Evolutionary conservation across 345 rosid genomes (phyloP), one percentile per base, ranked within the genome.

Genomic region (Corchorus capsularis): DNA sequence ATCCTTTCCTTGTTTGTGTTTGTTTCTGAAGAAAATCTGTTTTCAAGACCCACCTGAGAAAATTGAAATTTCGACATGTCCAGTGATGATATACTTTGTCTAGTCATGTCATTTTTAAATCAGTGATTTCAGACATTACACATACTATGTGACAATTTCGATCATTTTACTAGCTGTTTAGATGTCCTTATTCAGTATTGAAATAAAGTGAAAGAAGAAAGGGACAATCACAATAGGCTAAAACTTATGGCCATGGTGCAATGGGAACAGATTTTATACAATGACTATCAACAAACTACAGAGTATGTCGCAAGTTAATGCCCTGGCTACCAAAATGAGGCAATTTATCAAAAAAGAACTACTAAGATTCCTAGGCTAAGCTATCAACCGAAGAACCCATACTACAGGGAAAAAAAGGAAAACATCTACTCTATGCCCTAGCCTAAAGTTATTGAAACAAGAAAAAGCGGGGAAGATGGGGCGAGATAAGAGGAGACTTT

Each of bases 191-290:
- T 5, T 12, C 34, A 10, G 50, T n/a, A 9, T 4, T 65, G 47
- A 64, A 37, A n/a, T 39, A 64, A 64, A 27, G 4, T 57, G 37
- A 59, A 59, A 20, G 16, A 59, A 22, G 63, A 14, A 59, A 59
- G 7, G 16, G 6, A 59, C 16, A 19, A 56, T 6, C 19, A 6
- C 32, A 56, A 20, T 59, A 27, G 27, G 27, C 27, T 27, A 27
- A 27, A 39, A 39, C 43, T 39, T 4, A 39, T 39, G 27, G 27
- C 27, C 43, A 39, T 45, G 47, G 47, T 7, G 47, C 47, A 45
- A 45, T 45, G 47, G 10, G 47, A 45, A 45, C 2, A 66, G 16
- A 52, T 45, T 66, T 6, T 39, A 64, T 75, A 64, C 71, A 75
- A 19, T 19, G 17, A n/a, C 32, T 32, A 39, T 39, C 43, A 60